Evolutionary conservation across 768 basidiomycete species (phyloP).

Genomic region (Pisolithus albus): DNA sequence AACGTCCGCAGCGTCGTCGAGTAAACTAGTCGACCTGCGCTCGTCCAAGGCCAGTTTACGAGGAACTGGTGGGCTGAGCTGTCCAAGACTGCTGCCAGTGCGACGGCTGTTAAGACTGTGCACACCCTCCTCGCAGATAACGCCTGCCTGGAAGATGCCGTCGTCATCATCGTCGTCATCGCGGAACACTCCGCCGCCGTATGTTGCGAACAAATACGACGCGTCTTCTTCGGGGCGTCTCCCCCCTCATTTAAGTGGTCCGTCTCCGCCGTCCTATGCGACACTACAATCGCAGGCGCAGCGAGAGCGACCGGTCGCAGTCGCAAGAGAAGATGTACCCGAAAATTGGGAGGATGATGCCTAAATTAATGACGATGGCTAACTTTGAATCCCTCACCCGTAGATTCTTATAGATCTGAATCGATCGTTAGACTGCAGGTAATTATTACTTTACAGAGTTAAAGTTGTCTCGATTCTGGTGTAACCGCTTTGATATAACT

Average conservation of each 20-base stretch:
- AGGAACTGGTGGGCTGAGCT: conserved; percentile 3
- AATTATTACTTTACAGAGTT: too few relatives aligned
- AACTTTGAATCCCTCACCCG: too few relatives aligned
- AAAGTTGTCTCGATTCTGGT: too few relatives aligned
- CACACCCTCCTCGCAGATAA: conserved; percentile 10
- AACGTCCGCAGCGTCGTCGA: conserved; percentile 32
- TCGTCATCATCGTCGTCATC: background rate
- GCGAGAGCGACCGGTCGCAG: conserved; percentile 4
- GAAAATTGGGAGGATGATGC: conserved; percentile 53
- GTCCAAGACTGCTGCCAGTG: background rate
- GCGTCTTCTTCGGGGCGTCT: background rate
- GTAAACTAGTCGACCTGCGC: conserved; percentile 54
- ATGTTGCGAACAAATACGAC: conserved; percentile 7
- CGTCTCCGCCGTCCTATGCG: conserved; percentile 9
- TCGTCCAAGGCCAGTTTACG: conserved; percentile 12
- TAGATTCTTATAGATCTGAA: too few relatives aligned
- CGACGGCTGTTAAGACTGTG: background rate
- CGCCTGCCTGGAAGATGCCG: background rate
- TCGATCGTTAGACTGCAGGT: too few relatives aligned
- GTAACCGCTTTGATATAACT: too few relatives aligned
- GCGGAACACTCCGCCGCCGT: background rate
- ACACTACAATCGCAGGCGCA: conserved; percentile 14
- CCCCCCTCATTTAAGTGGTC: background rate
- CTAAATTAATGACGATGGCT: conserved; percentile 13
- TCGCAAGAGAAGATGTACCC: conserved; percentile 30